Conservation (phyloP, 352 stramenopile species). For the Albugo candida region DNA sequence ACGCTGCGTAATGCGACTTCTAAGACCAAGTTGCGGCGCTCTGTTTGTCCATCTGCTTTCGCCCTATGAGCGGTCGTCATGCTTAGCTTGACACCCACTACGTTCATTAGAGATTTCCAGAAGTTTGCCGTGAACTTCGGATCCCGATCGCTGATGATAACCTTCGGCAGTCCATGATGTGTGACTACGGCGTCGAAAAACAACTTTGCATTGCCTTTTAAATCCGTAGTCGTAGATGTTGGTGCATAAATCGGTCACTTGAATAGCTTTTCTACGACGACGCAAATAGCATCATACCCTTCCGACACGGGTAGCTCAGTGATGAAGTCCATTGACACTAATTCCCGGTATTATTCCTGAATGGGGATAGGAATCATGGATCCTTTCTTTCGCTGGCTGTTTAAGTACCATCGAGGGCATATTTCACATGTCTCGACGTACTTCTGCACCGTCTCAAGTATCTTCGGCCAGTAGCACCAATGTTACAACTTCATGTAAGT, state of each 20-base stretch:
- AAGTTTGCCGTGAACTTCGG: slow-evolving; percentile 10
- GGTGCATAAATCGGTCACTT: slow-evolving; percentile 9
- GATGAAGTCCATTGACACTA: slow-evolving; percentile 8
- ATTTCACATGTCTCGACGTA: slow-evolving; percentile 7
- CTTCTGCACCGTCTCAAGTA: slow-evolving; percentile 2
- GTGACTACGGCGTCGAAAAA: slow-evolving; percentile 11
- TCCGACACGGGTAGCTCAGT: slow-evolving; percentile 8
- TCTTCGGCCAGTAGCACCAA: slow-evolving; percentile 7
- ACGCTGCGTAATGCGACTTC: slow-evolving; percentile 7
- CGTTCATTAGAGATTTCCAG: slow-evolving; percentile 2
- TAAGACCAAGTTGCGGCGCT: slow-evolving; percentile 2
- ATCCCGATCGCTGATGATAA: slow-evolving; percentile 11
- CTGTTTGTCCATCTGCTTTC: slow-evolving; percentile 7
- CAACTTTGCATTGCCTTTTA: neutral
- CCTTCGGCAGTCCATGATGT: slow-evolving; percentile 4
- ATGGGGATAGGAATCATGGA: slow-evolving; percentile 5
- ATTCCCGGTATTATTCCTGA: slow-evolving; percentile 7
- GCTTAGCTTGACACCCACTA: slow-evolving; percentile 4
- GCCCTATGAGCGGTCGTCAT: slow-evolving; percentile 3
- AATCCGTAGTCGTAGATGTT: slow-evolving; percentile 2
- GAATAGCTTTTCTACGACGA: slow-evolving; percentile 6
- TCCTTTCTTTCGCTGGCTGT: slow-evolving; percentile 3
- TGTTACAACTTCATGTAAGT: slow-evolving; percentile 1
- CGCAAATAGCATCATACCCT: slow-evolving; percentile 4
- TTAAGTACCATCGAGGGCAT: slow-evolving; percentile 1